Conservation (phyloP, 2,329 filamentous ascomycete species). For the Aureobasidium sp. region DNA sequence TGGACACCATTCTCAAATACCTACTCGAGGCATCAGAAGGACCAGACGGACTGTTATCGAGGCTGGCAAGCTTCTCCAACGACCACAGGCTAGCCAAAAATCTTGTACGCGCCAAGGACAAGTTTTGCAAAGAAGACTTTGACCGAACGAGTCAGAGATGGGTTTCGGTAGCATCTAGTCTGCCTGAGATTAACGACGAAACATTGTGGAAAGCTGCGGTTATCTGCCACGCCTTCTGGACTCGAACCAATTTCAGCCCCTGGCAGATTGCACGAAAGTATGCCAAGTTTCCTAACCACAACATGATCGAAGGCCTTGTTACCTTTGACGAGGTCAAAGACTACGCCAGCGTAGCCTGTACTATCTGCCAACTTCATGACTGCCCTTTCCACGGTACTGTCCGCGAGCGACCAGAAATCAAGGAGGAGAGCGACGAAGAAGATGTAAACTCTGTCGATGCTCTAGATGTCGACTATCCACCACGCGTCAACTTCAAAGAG, state of each 20-base stretch:
- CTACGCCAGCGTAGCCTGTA: conserved; percentile 17
- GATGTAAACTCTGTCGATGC: conserved; percentile 21
- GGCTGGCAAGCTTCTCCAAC: not conserved
- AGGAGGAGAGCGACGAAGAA: conserved; percentile 16
- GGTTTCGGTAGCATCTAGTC: conserved; percentile 25
- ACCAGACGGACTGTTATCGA: not conserved
- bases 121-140: conserved; percentile 29
- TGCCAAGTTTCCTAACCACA: conserved; percentile 15
- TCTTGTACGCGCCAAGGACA: conserved; percentile 18
- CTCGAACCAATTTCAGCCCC: conserved; percentile 31
- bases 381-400: conserved; percentile 39
- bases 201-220: conserved; percentile 29
- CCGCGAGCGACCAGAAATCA: conserved; percentile 23
- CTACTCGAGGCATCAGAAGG: conserved; percentile 28
- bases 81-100: not conserved
- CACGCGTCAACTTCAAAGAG: conserved; percentile 25
- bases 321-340: conserved; percentile 2
- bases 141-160: conserved; percentile 27
- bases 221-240: conserved; percentile 32
- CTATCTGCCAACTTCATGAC: conserved; percentile 24
- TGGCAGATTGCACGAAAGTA: conserved; percentile 7
- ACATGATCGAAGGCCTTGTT: conserved; percentile 17
- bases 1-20: conserved; percentile 34
- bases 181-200: conserved; percentile 24
- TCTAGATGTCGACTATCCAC: conserved; percentile 28